Conservation (phyloP, 2,329 filamentous ascomycete genomes). For the Aspergillus floridensis region DNA sequence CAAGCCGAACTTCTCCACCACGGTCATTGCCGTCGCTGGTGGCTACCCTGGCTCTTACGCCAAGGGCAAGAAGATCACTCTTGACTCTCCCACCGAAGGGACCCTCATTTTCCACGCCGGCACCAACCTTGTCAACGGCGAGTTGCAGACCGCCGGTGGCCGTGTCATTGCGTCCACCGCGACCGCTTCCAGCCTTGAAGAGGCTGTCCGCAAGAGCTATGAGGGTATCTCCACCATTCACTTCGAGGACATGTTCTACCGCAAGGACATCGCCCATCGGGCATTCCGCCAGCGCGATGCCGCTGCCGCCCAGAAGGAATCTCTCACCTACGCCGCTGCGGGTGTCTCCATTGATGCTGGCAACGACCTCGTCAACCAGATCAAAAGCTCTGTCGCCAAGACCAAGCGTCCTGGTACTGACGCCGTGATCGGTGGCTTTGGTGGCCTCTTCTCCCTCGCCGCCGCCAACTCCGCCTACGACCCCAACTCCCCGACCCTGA, state of each 20-base stretch:
- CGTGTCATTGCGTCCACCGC: constrained; percentile 93
- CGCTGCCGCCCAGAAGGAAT: constrained; percentile 22
- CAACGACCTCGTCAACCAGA: constrained; percentile 86
- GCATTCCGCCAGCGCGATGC: constrained; percentile 41
- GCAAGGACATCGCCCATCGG: constrained; percentile 86
- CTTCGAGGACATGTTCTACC: constrained; percentile 87
- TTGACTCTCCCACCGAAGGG: constrained; percentile 54
- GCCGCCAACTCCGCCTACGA: constrained; percentile 69
- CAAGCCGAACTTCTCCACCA: constrained; percentile 72
- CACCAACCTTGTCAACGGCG: constrained; percentile 62
- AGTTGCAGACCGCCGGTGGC: constrained; percentile 76
- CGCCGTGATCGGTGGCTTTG: constrained; percentile 92
- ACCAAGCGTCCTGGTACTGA: constrained; percentile 85
- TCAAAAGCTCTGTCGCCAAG: constrained; percentile 83
- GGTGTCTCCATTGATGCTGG: constrained; percentile 94
- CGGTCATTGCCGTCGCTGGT: constrained; percentile 87
- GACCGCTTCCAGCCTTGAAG: constrained; percentile 69
- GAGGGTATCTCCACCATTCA: constrained; percentile 73
- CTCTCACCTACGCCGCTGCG: constrained; percentile 85
- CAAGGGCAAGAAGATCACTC: constrained; percentile 67
- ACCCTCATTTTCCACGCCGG: constrained; percentile 91
- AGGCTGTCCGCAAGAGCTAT: constrained; percentile 86
- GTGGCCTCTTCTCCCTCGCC: constrained; percentile 77
- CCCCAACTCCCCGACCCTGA: constrained; percentile 70
- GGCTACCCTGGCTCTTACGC: constrained; percentile 86